Conservation (phyloP, 495 filamentous ascomycete species). For the Wilcoxina mikolae region DNA sequence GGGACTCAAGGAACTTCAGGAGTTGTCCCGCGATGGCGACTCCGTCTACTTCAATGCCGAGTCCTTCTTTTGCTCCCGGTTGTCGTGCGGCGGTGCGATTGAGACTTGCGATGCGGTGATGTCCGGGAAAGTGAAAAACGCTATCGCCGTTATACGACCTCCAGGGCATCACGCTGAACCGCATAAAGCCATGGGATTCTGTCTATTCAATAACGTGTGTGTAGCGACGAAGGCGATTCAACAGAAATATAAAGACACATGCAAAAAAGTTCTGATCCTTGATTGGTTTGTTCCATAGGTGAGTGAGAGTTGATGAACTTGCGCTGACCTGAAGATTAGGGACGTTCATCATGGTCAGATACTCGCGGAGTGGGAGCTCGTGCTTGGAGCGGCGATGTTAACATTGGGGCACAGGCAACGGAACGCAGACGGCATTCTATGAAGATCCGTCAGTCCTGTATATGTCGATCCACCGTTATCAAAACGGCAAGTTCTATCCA, state of each 20-base stretch:
- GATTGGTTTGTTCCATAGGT: conserved; percentile 51
- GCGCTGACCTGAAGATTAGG: conserved; percentile 33
- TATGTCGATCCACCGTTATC: conserved; percentile 86
- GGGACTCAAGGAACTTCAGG: conserved; percentile 46
- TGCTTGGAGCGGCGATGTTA: background rate
- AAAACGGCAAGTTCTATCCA: conserved; percentile 74
- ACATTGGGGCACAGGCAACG: conserved; percentile 58
- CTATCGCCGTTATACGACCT: conserved; percentile 84
- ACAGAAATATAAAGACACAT: conserved; percentile 53
- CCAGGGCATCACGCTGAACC: conserved; percentile 91
- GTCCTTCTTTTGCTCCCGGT: conserved; percentile 61
- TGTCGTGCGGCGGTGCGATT: conserved; percentile 89
- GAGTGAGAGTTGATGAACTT: background rate
- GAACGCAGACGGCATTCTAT: conserved; percentile 93
- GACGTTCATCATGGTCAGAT: conserved; percentile 48
- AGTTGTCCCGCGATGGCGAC: conserved; percentile 43
- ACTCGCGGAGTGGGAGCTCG: background rate
- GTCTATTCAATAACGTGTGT: conserved; percentile 91
- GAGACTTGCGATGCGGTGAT: conserved; percentile 83
- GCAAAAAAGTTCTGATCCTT: conserved; percentile 78
- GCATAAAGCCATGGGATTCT: conserved; percentile 77
- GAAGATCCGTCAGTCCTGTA: conserved; percentile 89
- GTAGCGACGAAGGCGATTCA: conserved; percentile 78
- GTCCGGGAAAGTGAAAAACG: conserved; percentile 67
- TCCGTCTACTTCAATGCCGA: conserved; percentile 81